Evolutionary conservation across 306 rosid species (phyloP), one percentile per base, ranked within the genome.

Genomic region (Trifolium repens): DNA sequence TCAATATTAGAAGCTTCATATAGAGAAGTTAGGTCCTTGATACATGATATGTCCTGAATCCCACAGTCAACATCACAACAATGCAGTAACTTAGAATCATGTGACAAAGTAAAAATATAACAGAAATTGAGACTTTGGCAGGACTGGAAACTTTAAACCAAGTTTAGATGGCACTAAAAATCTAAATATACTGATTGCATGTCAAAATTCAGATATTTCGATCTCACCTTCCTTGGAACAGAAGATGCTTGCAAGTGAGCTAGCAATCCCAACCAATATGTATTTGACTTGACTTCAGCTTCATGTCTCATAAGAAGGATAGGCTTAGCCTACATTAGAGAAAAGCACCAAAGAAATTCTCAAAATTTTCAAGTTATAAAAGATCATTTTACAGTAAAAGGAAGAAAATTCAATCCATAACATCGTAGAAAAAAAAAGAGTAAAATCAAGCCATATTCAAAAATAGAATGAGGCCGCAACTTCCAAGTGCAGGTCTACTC

Each of bases 291-390:
- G 11, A 94, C 86, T 88, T 94, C 97, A 76, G 98, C 98, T 84
- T 94, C 98, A 78, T 94, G 96, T 71, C 98, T 90, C 96, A 94
- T 94, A 70, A 94, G 87, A 82, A 94, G 93, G 61, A 96, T 94
- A 62, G 96, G 89, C 72, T 79, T 94, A 62, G 98, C 98, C 98
- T 94, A 68, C 76, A 72, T 72, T 63, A 77, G 71, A 71, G 26
- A 72, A 72, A 37, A 64, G n/a, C 59, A 70, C 47, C 78, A 68
- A 70, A 77, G 60, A 42, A 73, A 65, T 42, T 65, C 39, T 63
- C 57, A 84, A 68, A 80, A 46, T 22, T 46, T 53, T 6, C 30
- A 49, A 66, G 73, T 64, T 44, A 47, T 72, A 54, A 50, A 22
- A 42, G 30, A 61, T 30, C 54, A 17, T 27, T 32, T 53, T 57